A percentile compares a stretch with the other conserved stretches of the same genome.
Conservation (phyloP, 23 red algal genomes). For the Gracilaria gracilis region DNA sequence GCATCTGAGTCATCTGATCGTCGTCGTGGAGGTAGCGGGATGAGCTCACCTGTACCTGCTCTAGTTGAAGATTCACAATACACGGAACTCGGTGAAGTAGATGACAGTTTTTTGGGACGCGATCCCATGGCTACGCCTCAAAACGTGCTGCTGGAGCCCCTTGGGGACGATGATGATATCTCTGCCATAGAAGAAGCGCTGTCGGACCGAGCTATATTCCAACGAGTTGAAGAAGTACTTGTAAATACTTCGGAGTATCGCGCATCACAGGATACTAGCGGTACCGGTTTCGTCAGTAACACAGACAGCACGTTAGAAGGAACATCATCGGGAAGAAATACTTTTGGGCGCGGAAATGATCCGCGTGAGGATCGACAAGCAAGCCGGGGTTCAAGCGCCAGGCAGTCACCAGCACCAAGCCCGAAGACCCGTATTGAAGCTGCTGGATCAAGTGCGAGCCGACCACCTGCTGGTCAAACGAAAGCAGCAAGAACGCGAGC, state of each 20-base stretch:
- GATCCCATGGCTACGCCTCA: conserved; percentile 32
- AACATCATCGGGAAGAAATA: neutral
- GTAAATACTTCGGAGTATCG: conserved; percentile 25
- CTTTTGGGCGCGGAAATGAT: neutral
- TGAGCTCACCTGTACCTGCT: neutral
- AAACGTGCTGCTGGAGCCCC: neutral
- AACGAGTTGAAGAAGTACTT: conserved; percentile 27
- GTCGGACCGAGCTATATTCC: conserved; percentile 24
- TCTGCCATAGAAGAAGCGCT: conserved; percentile 20
- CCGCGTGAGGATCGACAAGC: neutral
- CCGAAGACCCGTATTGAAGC: neutral
- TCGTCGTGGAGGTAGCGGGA: neutral
- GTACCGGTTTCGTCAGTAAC: neutral
- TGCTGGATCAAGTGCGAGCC: neutral
- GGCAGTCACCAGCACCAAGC: neutral
- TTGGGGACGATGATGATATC: conserved; percentile 12
- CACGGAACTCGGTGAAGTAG: neutral
- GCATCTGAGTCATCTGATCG: conserved; percentile 27
- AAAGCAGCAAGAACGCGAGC: neutral
- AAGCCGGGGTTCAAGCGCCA: neutral
- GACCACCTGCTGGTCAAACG: conserved; percentile 1
- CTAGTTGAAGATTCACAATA: neutral
- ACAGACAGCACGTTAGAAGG: neutral
- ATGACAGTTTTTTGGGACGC: conserved; percentile 18
- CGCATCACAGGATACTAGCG: too few relatives aligned